Conservation (phyloP, 495 filamentous ascomycete genomes). For the Aspergillus ostianus region DNA sequence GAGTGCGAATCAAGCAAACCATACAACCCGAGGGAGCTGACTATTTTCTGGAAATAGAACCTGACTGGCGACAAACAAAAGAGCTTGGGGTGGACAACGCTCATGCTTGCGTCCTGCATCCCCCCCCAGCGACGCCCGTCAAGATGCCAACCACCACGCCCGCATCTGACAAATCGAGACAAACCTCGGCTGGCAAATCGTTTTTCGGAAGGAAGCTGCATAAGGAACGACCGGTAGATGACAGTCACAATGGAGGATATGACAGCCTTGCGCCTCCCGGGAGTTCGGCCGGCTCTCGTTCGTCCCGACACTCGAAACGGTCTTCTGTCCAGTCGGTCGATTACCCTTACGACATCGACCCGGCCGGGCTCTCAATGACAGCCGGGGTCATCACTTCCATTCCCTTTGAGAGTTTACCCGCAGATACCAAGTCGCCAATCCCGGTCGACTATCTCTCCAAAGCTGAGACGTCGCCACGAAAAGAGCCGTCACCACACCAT, state of each 20-base stretch:
- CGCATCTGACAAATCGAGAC: slow-evolving; percentile 71
- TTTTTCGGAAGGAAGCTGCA: slow-evolving; percentile 78
- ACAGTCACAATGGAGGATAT: slow-evolving; percentile 52
- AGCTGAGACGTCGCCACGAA: slow-evolving; percentile 62
- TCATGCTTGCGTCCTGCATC: slow-evolving; percentile 43
- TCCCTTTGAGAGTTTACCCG: slow-evolving; percentile 74
- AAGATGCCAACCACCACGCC: slow-evolving; percentile 59
- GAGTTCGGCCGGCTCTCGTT: slow-evolving; percentile 64
- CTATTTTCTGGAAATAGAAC: not conserved
- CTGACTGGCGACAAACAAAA: slow-evolving; percentile 2
- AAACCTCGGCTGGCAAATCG: slow-evolving; percentile 80
- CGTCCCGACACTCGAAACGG: slow-evolving; percentile 76
- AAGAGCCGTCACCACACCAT: slow-evolving; percentile 77
- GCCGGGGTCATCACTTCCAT: slow-evolving; percentile 89
- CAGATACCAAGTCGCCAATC: slow-evolving; percentile 68
- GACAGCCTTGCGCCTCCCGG: slow-evolving; percentile 49
- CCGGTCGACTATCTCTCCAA: slow-evolving; percentile 74
- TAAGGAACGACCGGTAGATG: slow-evolving; percentile 66
- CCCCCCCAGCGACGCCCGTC: slow-evolving; percentile 36
- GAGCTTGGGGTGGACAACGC: slow-evolving; percentile 21
- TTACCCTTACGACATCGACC: slow-evolving; percentile 43
- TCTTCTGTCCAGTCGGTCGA: slow-evolving; percentile 76
- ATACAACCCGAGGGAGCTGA: not conserved
- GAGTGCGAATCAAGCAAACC: not conserved
- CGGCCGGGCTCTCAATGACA: slow-evolving; percentile 62